Percentiles rank a stretch among this genome's conserved stretches.
phyloP scores from a whole-genome alignment of 164 flowering plant genomes.

The Santalum album region DNA sequence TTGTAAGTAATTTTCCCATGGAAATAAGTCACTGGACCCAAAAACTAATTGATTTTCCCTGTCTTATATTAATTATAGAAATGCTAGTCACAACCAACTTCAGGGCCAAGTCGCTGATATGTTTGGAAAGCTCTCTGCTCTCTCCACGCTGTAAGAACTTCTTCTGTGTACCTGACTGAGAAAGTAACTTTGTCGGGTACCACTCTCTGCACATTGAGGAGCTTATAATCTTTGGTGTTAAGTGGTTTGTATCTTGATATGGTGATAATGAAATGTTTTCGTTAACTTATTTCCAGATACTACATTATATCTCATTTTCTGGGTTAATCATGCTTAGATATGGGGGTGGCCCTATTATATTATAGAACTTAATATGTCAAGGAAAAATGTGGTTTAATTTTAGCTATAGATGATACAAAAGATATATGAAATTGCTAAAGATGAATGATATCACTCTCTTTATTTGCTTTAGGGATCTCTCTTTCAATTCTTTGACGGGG shows the following conservation, averaged over 20 bases:
- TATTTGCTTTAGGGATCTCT: slow-evolving; percentile 66
- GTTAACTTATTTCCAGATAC: too few relatives aligned
- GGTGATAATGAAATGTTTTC: too few relatives aligned
- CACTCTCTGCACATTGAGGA: too few relatives aligned
- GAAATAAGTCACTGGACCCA: neutral
- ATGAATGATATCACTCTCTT: neutral
- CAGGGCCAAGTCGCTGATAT: slow-evolving; percentile 42
- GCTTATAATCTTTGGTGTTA: too few relatives aligned
- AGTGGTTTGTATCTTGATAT: too few relatives aligned
- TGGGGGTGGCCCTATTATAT: too few relatives aligned
- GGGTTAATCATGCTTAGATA: too few relatives aligned
- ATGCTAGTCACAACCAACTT: slow-evolving; percentile 69
- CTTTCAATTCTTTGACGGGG: slow-evolving; percentile 63
- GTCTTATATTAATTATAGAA: slow-evolving; percentile 32
- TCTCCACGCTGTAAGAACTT: slow-evolving; percentile 60
- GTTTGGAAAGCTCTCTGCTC: slow-evolving; percentile 49
- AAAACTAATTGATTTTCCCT: neutral
- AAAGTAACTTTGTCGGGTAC: too few relatives aligned
- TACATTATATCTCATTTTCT: too few relatives aligned
- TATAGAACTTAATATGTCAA: too few relatives aligned
- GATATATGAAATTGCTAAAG: neutral
- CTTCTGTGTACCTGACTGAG: neutral
- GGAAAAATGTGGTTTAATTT: too few relatives aligned
- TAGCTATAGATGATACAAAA: neutral
- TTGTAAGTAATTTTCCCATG: neutral